Percentiles rank a stretch among this genome's conserved stretches.
phyloP scores from a whole-genome alignment of 1,284 basidiomycete genomes.

The Ceratobasidium papillatum region DNA sequence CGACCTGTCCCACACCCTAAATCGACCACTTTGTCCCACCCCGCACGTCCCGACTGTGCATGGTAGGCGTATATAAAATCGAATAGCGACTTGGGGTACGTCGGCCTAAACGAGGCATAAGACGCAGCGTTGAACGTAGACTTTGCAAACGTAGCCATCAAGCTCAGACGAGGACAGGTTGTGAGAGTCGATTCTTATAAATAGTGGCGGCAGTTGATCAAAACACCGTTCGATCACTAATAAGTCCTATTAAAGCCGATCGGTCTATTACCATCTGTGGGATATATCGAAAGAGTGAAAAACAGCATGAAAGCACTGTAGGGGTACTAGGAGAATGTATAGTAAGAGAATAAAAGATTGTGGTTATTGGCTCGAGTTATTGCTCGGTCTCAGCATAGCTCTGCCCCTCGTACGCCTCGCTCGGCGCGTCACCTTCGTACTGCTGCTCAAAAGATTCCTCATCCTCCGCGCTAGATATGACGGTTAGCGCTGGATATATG shows the following conservation, averaged over 20 bases:
- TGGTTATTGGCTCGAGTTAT: conserved; percentile 1
- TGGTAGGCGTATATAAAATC: conserved; percentile 70
- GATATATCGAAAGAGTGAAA: conserved; percentile 19
- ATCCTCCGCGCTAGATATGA: conserved; percentile 25
- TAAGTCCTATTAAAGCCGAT: conserved; percentile 26
- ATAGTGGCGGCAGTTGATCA: neutral
- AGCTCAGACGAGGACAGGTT: neutral
- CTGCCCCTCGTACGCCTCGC: conserved; percentile 36
- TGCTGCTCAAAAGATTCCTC: too few relatives aligned
- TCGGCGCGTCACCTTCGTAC: conserved; percentile 41
- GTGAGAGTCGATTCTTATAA: neutral
- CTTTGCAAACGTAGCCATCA: conserved; percentile 75
- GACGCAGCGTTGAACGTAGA: conserved; percentile 66
- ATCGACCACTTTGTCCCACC: conserved; percentile 71
- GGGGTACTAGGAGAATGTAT: neutral
- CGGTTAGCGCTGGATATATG: conserved; percentile 35
- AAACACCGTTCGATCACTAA: neutral
- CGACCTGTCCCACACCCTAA: conserved; percentile 85
- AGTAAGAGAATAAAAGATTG: neutral
- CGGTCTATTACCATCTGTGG: neutral
- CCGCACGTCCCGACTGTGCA: conserved; percentile 45
- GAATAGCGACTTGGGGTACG: conserved; percentile 71
- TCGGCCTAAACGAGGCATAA: conserved; percentile 73
- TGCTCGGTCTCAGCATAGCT: conserved; percentile 42
- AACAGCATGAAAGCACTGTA: neutral